Conservation (phyloP, 306 rosid species). For the Cucurbita moschata region DNA sequence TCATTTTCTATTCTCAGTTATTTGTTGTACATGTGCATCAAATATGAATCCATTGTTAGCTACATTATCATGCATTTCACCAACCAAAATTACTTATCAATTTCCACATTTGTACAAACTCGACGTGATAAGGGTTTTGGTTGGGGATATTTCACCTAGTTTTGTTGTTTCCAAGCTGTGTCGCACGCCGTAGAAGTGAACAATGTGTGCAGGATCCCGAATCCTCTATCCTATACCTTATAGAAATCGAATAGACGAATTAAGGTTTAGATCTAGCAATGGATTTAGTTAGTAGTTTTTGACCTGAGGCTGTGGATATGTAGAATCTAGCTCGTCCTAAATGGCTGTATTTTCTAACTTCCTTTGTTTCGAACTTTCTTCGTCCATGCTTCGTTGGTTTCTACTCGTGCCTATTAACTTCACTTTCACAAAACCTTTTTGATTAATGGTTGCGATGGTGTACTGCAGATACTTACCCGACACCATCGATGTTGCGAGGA, state of each 20-base stretch:
- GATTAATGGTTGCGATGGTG: slow-evolving; percentile 11
- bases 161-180: background rate
- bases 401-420: background rate
- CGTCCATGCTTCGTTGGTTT: background rate
- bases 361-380: background rate
- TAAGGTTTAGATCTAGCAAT: background rate
- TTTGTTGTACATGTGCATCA: background rate
- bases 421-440: background rate
- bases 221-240: background rate
- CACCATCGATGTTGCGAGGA: slow-evolving; percentile 81
- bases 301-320: background rate
- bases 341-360: background rate
- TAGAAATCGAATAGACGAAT: background rate
- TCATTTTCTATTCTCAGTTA: background rate
- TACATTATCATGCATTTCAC: background rate
- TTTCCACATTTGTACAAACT: too few species aligned
- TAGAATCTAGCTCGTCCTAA: background rate
- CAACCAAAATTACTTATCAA: background rate
- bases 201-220: background rate
- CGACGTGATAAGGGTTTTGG: background rate
- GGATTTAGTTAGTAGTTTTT: background rate
- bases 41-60: background rate
- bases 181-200: background rate
- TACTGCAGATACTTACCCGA: slow-evolving; percentile 82
- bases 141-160: background rate